These are phyloP conservation scores for Kalmusia sp. DNA, from an alignment of 2,329 filamentous ascomycete genomes.

Conservation along the genomic window DNA sequence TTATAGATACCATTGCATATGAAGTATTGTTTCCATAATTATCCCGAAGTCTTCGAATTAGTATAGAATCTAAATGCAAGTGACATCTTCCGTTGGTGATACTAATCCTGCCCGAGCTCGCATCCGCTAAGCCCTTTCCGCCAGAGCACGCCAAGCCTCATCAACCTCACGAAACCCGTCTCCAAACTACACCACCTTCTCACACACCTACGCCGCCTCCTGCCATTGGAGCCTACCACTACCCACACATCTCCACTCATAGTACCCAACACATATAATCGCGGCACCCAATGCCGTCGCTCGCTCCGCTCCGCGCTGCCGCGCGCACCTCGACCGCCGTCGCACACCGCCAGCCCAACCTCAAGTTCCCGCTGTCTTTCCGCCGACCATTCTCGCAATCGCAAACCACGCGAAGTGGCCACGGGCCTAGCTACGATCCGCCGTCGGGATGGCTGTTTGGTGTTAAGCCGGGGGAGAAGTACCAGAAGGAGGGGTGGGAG, in stretches of 20 bases:
- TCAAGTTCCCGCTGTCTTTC: conserved; percentile 20
- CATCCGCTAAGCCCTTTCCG: conserved; percentile 2
- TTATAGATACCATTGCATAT: not conserved
- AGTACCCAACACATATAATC: not conserved
- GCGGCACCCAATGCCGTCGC: conserved; percentile 31
- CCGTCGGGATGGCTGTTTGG: conserved; percentile 93
- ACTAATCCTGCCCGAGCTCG: not conserved
- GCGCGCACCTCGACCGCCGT: conserved; percentile 29
- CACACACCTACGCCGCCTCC: conserved; percentile 2
- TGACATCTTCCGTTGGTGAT: not conserved
- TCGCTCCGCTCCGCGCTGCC: conserved; percentile 27
- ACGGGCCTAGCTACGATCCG: conserved; percentile 85
- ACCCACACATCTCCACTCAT: conserved; percentile 8
- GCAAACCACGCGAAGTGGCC: conserved; percentile 38
- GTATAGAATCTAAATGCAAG: too few species aligned
- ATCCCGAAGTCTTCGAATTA: too few species aligned
- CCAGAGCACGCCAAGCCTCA: conserved; percentile 5
- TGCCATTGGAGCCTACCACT: not conserved
- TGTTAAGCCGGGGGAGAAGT: conserved; percentile 93
- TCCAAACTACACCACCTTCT: not conserved
- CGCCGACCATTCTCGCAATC: conserved; percentile 35
- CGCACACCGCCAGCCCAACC: conserved; percentile 24
- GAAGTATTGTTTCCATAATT: too few species aligned
- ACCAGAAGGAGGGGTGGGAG: conserved; percentile 97
- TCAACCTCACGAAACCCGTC: not conserved